phyloP scores from a whole-genome alignment of 2,329 filamentous ascomycete species.

The Ceratocystis destructans region DNA sequence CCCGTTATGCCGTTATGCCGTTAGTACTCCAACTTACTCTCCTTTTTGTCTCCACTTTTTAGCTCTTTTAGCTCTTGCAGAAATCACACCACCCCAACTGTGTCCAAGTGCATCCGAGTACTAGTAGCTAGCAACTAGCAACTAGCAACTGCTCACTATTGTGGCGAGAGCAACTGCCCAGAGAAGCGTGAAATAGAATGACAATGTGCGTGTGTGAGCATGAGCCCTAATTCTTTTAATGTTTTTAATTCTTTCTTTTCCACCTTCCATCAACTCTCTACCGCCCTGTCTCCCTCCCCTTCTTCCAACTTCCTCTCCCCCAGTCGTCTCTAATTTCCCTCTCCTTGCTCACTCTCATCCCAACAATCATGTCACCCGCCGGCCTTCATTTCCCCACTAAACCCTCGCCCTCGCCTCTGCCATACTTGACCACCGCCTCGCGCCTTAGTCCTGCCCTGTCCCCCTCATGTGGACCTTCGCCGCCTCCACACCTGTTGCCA shows the following conservation, averaged over 20 bases:
- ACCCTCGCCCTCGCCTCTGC: slow-evolving; percentile 3
- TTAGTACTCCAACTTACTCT: background rate
- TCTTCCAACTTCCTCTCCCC: background rate
- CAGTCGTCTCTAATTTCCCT: background rate
- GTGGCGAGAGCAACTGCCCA: slow-evolving; percentile 3
- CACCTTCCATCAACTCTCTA: background rate
- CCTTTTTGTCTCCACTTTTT: background rate
- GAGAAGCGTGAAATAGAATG: background rate
- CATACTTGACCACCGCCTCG: background rate
- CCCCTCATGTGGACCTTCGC: background rate
- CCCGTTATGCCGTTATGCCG: background rate
- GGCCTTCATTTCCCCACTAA: slow-evolving; percentile 1
- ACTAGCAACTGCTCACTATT: background rate
- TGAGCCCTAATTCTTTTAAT: background rate
- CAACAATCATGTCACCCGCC: background rate
- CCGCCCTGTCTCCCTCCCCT: background rate
- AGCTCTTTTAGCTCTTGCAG: background rate
- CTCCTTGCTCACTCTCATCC: background rate
- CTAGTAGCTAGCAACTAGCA: too few species aligned
- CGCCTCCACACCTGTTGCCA: background rate
- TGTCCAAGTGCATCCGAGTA: too few species aligned
- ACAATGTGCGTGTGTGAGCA: background rate
- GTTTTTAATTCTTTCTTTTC: background rate
- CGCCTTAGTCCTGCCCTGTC: background rate
- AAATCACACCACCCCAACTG: background rate